phyloP scores from a whole-genome alignment of 345 rosid species.

The Euphorbia peplus region DNA sequence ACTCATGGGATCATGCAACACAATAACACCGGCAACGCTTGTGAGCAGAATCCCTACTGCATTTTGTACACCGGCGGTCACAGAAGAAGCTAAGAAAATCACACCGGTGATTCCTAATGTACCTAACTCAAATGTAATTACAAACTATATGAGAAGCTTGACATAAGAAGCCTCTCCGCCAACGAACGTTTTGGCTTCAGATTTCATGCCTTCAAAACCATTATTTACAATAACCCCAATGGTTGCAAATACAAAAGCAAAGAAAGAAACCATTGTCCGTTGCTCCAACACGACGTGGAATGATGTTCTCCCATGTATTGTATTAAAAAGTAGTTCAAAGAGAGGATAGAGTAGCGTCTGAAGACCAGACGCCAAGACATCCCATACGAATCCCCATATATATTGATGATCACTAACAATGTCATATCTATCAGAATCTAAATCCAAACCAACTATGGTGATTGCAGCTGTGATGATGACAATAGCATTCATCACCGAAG shows the following conservation, averaged over 20 bases:
- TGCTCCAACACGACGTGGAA: constrained; percentile 63
- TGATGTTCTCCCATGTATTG: constrained; percentile 62
- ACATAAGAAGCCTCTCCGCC: constrained; percentile 34
- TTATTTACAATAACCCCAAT: constrained; percentile 49
- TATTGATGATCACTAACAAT: constrained; percentile 50
- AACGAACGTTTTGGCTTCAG: constrained; percentile 17
- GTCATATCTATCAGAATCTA: constrained; percentile 62
- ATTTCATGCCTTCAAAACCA: constrained; percentile 49
- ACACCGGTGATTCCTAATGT: constrained; percentile 67
- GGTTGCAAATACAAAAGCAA: constrained; percentile 22
- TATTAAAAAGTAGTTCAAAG: constrained; percentile 66
- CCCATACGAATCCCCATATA: constrained; percentile 72
- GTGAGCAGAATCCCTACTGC: constrained; percentile 82
- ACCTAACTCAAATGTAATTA: constrained; percentile 72
- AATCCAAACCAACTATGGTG: constrained; percentile 68
- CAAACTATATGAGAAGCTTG: constrained; percentile 57
- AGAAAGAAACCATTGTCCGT: too few relatives aligned
- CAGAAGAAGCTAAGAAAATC: constrained; percentile 69
- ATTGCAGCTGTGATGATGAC: constrained; percentile 66
- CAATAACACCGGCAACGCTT: constrained; percentile 66
- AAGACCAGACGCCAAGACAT: constrained; percentile 71
- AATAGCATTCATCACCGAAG: constrained; percentile 57
- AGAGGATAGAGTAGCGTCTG: constrained; percentile 82
- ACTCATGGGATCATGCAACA: constrained; percentile 81
- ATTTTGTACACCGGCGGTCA: constrained; percentile 79